Evolutionary conservation across 176 grass and related monocot genomes (phyloP).

Genomic region (Microstegium vimineum): DNA sequence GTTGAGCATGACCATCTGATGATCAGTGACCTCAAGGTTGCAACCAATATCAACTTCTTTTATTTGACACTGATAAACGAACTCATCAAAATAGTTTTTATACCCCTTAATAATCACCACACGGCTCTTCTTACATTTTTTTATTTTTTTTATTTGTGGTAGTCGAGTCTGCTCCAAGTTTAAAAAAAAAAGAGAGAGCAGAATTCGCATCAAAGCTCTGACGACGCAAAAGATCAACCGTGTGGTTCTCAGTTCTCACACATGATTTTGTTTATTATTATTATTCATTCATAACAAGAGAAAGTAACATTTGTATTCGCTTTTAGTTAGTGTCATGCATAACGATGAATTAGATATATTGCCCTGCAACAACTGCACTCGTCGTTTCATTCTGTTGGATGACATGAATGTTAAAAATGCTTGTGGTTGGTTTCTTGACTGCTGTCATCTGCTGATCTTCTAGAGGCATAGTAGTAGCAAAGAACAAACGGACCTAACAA

Average conservation of each 20-base stretch:
- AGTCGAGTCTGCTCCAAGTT: not conserved
- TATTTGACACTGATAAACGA: not conserved
- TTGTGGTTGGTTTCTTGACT: constrained; percentile 24
- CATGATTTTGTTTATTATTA: not conserved
- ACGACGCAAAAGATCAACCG: too few species aligned
- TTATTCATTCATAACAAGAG: not conserved
- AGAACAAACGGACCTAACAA: constrained; percentile 6
- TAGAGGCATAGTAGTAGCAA: not conserved
- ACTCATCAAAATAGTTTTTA: too few species aligned
- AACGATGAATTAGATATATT: not conserved
- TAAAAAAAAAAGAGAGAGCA: not conserved
- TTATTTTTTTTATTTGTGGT: not conserved
- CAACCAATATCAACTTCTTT: too few species aligned
- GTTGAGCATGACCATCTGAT: not conserved
- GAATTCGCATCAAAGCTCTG: not conserved
- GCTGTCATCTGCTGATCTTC: constrained; percentile 8
- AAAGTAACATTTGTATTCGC: constrained; percentile 1
- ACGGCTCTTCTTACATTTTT: not conserved
- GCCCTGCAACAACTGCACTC: constrained; percentile 29
- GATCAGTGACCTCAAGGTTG: not conserved
- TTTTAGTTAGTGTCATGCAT: constrained; percentile 21
- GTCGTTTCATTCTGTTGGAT: constrained; percentile 5
- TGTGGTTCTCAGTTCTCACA: not conserved
- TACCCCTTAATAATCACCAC: not conserved
- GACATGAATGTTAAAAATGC: not conserved